These are phyloP conservation scores for Mariannaea elegans DNA, from an alignment of 2,329 filamentous ascomycete genomes.

Conservation along the genomic window DNA sequence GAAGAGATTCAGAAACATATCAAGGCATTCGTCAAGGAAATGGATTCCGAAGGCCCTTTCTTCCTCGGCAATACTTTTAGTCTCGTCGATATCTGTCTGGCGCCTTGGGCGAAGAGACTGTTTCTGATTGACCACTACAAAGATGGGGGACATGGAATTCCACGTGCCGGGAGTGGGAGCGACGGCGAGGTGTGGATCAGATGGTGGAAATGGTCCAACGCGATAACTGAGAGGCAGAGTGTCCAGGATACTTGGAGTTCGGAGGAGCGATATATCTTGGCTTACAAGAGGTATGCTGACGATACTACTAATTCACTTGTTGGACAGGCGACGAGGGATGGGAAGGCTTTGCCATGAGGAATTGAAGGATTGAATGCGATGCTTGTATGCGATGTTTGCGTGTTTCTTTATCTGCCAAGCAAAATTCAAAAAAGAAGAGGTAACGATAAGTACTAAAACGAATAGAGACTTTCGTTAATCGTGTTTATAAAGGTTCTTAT, in stretches of 20 bases:
- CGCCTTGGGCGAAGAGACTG: slow-evolving; percentile 76
- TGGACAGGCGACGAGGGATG: slow-evolving; percentile 69
- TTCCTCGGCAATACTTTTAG: slow-evolving; percentile 72
- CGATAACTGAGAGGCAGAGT: slow-evolving; percentile 67
- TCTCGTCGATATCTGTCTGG: slow-evolving; percentile 75
- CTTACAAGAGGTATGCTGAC: slow-evolving; percentile 74
- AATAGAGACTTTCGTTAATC: no score
- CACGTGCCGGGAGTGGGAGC: slow-evolving; percentile 60
- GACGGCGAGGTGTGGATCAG: slow-evolving; percentile 69
- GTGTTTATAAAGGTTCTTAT: no score
- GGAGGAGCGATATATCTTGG: slow-evolving; percentile 70
- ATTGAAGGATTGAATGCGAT: neutral
- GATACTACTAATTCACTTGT: slow-evolving; percentile 70
- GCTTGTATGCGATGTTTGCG: neutral
- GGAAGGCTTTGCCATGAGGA: slow-evolving; percentile 63
- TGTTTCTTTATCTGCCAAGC: no score
- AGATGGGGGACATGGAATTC: slow-evolving; percentile 58
- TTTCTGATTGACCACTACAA: slow-evolving; percentile 84
- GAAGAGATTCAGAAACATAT: slow-evolving; percentile 66
- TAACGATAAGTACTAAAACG: no score
- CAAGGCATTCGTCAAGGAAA: slow-evolving; percentile 68
- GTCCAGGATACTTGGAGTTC: slow-evolving; percentile 75
- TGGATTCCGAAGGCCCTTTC: slow-evolving; percentile 67
- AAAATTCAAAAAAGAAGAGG: no score
- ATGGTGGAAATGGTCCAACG: slow-evolving; percentile 72